Conservation (phyloP, 345 rosid species). For the Clausena lansium region DNA sequence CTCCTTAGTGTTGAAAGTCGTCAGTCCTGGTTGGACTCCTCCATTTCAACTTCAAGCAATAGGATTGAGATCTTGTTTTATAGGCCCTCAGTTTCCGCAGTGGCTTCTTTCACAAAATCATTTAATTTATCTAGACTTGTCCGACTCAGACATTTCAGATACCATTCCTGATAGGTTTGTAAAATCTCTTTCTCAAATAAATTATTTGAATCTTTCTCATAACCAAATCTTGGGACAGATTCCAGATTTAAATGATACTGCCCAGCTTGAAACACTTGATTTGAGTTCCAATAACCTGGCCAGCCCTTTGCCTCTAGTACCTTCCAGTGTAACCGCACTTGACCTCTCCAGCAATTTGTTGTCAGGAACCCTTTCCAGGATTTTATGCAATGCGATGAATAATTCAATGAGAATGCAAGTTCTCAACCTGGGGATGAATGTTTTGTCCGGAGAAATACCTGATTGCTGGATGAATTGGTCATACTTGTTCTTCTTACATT, state of each 20-base stretch:
- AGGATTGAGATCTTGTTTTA: slow-evolving; percentile 16
- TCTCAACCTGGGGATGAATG: slow-evolving; percentile 37
- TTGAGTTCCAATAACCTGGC: slow-evolving; percentile 19
- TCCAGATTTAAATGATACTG: slow-evolving; percentile 12
- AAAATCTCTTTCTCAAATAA: neutral
- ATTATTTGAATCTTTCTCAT: slow-evolving; percentile 23
- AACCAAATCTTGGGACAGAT: slow-evolving; percentile 29
- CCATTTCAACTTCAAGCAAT: slow-evolving; percentile 24
- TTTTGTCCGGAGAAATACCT: slow-evolving; percentile 26
- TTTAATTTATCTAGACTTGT: slow-evolving; percentile 18
- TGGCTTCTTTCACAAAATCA: slow-evolving; percentile 28
- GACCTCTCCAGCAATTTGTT: slow-evolving; percentile 15
- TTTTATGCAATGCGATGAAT: slow-evolving; percentile 22
- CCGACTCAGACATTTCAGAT: slow-evolving; percentile 20
- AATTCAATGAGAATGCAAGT: slow-evolving; percentile 8
- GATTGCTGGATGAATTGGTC: slow-evolving; percentile 23
- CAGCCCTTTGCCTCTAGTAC: slow-evolving; percentile 15
- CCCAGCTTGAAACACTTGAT: slow-evolving; percentile 12
- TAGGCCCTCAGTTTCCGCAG: slow-evolving; percentile 26
- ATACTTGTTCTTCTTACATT: neutral
- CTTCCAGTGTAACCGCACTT: neutral
- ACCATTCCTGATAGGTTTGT: slow-evolving; percentile 27
- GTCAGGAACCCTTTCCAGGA: neutral
- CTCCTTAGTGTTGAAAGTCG: slow-evolving; percentile 9
- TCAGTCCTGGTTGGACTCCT: slow-evolving; percentile 28